phyloP scores from a whole-genome alignment of 2,329 filamentous ascomycete genomes.

The Ceratocystis eucalypticola region DNA sequence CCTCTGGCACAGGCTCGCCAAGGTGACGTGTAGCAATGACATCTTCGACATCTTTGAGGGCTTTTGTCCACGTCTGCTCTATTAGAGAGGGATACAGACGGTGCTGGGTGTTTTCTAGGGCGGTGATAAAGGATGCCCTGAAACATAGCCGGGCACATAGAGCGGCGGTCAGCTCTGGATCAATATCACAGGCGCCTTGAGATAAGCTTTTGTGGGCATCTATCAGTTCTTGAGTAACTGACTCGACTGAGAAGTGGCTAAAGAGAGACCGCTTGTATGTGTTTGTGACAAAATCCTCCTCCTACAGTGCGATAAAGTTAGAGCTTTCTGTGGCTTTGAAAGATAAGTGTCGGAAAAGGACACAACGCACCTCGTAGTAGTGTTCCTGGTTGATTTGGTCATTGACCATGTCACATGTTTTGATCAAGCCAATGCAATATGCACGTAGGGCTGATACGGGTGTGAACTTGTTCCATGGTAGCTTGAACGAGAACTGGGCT shows the following conservation, averaged over 20 bases:
- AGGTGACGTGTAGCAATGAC: constrained; percentile 26
- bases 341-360: background rate
- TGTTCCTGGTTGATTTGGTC: constrained; percentile 66
- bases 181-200: constrained; percentile 13
- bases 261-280: constrained; percentile 73
- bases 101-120: constrained; percentile 36
- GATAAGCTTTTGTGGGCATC: constrained; percentile 36
- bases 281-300: constrained; percentile 93
- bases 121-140: constrained; percentile 47
- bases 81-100: constrained; percentile 34
- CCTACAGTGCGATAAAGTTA: constrained; percentile 35
- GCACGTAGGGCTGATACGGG: constrained; percentile 59
- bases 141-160: constrained; percentile 53
- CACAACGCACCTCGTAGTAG: constrained; percentile 64
- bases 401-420: constrained; percentile 68
- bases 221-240: constrained; percentile 42
- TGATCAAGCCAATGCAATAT: constrained; percentile 75
- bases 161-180: constrained; percentile 35
- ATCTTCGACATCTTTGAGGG: background rate
- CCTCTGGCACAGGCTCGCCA: constrained; percentile 53
- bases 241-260: constrained; percentile 43
- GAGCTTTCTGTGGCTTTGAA: background rate
- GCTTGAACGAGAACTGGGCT: constrained; percentile 43
- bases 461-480: constrained; percentile 27
- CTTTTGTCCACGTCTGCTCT: constrained; percentile 35